Base-by-base conservation (phyloP, 2,329 filamentous ascomycete genomes). In the Penicillium sp. region DNA sequence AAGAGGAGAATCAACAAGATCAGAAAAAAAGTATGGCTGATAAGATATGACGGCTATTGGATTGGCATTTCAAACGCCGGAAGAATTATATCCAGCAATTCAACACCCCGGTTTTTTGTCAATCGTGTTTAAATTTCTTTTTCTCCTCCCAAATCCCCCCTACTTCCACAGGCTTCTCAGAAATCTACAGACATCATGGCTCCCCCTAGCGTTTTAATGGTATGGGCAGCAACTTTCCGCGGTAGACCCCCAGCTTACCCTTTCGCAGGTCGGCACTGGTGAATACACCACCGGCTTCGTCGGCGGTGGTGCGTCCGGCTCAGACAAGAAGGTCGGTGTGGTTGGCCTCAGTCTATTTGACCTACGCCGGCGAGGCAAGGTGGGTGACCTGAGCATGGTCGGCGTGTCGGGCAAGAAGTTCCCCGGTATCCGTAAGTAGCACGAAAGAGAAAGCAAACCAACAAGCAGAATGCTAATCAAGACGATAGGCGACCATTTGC, bases 261-360 rank as follows among this genome's bases (percentile, higher is more conserved):
- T 47, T 27, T 23, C 16, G 14, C 57, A 87, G 88, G 84, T 96
- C 55, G 92, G 92, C 61, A 96, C 92, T 10, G 93, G 92, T 68
- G 92, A 97, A 81, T 97, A 97, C 81, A 97, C 93, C 66, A 97
- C 93, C 40, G 92, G 92, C 54, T 97, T 94, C 65, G 91, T 96
- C 53, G 91, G 90, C 54, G 87, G 86, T 57, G 88, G 87, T 56
- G 88, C 86, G 47, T 96, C 91, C 4, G 87, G 84, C 10, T 96
- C 91, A 46, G 93, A 97, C 81, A 97, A 97, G 79, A 97, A 97
- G 75, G 89, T 97, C 46, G 92, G 93, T 55, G 93, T 97, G 9
- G 92, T 97, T 16, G 92, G 90, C 38, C 78, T 97, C 71, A 93
- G 90, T 23, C 80, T 96, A 62, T 96, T 96, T 73, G 92, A 96